phyloP scores from a whole-genome alignment of 805 yeast genomes.

The Debaryomyces hansenii region DNA sequence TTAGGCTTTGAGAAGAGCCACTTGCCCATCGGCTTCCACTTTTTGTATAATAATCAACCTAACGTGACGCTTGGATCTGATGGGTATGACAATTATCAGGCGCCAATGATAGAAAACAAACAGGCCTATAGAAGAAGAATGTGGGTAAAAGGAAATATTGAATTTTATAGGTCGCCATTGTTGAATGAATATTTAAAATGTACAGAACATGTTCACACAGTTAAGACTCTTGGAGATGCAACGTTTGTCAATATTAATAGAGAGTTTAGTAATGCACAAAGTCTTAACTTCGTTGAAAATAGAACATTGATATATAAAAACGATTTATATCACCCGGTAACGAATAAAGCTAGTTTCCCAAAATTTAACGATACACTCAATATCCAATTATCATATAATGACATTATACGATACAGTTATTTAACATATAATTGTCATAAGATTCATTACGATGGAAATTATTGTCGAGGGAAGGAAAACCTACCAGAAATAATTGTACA shows the following conservation, averaged over 20 bases:
- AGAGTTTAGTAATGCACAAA: constrained; percentile 30
- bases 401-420: constrained; percentile 66
- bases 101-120: constrained; percentile 44
- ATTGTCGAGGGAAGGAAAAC: constrained; percentile 55
- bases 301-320: constrained; percentile 66
- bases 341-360: background rate
- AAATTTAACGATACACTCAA: background rate
- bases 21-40: constrained; percentile 57
- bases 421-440: constrained; percentile 81
- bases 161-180: constrained; percentile 30
- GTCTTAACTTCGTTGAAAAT: constrained; percentile 44
- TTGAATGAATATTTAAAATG: constrained; percentile 45
- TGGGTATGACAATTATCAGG: constrained; percentile 80
- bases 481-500: constrained; percentile 67
- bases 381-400: constrained; percentile 8
- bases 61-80: constrained; percentile 55
- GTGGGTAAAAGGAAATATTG: constrained; percentile 77
- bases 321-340: background rate
- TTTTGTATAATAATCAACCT: constrained; percentile 65
- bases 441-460: constrained; percentile 69
- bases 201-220: constrained; percentile 49
- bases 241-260: constrained; percentile 60
- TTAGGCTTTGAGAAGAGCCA: background rate
- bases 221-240: constrained; percentile 34
- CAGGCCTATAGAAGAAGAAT: constrained; percentile 57